A percentile compares a stretch with the other conserved stretches of the same genome.
phyloP scores from a whole-genome alignment of 495 filamentous ascomycete genomes.

The Penicillium canescens region DNA sequence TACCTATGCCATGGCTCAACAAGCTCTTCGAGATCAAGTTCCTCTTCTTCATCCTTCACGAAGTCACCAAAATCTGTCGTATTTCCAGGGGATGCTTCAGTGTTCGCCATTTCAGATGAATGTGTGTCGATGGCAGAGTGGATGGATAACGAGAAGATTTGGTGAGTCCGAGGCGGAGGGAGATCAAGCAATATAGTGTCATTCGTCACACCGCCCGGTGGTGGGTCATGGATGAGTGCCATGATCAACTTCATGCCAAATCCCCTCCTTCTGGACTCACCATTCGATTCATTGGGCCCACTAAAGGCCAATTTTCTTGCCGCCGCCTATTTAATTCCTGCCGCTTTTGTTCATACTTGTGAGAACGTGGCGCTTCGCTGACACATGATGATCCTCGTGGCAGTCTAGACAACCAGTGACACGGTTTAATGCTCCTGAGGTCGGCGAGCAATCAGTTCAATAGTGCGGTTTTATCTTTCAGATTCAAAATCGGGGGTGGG shows the following conservation, averaged over 20 bases:
- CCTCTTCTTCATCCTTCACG: slow-evolving; percentile 13
- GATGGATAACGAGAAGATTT: neutral
- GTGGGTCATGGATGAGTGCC: no score
- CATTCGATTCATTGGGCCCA: neutral
- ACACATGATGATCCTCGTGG: no score
- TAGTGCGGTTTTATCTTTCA: no score
- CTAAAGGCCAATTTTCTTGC: no score
- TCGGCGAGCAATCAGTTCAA: no score
- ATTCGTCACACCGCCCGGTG: neutral
- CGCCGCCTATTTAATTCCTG: no score
- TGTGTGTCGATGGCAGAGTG: neutral
- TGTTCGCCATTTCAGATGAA: slow-evolving; percentile 2
- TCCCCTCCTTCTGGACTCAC: neutral
- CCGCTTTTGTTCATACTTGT: no score
- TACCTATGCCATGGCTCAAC: slow-evolving; percentile 15
- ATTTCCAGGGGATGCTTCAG: slow-evolving; percentile 3
- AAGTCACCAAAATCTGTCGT: slow-evolving; percentile 13
- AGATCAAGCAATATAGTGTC: neutral
- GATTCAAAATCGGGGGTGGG: no score
- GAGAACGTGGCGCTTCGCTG: no score
- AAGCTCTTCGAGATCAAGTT: slow-evolving; percentile 12
- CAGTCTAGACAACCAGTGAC: no score
- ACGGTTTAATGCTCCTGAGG: no score
- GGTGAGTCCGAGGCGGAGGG: neutral
- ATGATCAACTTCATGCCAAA: no score